Conservation (phyloP, 2,329 filamentous ascomycete genomes). For the Microascus cirrosus region DNA sequence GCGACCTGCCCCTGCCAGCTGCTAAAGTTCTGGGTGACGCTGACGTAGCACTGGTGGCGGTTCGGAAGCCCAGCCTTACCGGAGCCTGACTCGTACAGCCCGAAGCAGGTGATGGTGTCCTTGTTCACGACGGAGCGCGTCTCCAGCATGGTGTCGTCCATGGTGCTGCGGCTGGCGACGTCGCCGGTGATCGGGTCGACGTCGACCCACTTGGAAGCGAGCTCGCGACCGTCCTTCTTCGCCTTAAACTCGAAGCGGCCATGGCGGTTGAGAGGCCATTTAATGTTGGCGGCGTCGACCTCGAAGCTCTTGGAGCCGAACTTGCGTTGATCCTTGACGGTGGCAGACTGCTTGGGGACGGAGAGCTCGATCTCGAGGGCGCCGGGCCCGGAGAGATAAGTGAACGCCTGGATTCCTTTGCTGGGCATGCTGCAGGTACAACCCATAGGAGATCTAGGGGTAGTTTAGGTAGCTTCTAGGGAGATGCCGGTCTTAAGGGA, state of each 20-base stretch:
- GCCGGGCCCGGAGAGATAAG: constrained; percentile 25
- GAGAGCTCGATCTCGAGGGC: constrained; percentile 27
- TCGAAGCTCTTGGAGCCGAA: constrained; percentile 29
- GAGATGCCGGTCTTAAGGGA: background rate
- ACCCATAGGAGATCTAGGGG: background rate
- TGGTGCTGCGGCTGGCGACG: constrained; percentile 24
- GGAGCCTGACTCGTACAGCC: constrained; percentile 35
- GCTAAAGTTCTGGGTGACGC: constrained; percentile 27
- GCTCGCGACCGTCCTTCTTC: constrained; percentile 22
- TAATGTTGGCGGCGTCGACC: constrained; percentile 30
- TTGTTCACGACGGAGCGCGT: constrained; percentile 19
- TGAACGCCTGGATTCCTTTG: constrained; percentile 25
- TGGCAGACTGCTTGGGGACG: constrained; percentile 25
- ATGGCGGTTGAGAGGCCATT: constrained; percentile 26
- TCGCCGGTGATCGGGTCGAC: constrained; percentile 33
- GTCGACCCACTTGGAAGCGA: constrained; percentile 30
- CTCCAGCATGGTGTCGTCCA: constrained; percentile 17
- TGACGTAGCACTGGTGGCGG: constrained; percentile 31
- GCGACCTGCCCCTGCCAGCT: constrained; percentile 30
- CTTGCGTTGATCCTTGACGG: constrained; percentile 17
- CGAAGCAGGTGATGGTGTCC: constrained; percentile 29
- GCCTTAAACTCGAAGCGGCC: constrained; percentile 30
- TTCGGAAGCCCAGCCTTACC: constrained; percentile 28
- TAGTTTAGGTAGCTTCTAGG: background rate
- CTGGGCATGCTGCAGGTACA: constrained; percentile 22